Percentiles rank a stretch among this genome's conserved stretches.
Evolutionary conservation across 345 rosid genomes (phyloP).

Genomic region (Heritiera littoralis): DNA sequence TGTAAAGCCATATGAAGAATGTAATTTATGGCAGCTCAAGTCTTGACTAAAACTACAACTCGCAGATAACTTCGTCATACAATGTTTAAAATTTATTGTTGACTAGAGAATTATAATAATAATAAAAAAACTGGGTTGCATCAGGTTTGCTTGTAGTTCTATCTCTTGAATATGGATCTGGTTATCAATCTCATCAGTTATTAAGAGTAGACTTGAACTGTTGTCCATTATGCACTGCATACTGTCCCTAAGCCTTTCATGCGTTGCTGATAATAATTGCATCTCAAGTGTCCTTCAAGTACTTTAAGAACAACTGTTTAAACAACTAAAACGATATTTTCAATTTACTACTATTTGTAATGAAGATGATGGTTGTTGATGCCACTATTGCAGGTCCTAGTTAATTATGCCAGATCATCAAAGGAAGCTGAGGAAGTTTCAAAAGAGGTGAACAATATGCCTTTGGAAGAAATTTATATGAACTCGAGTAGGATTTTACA

Average conservation of each 20-base stretch:
- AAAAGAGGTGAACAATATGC: slow-evolving; percentile 57
- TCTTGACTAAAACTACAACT: background rate
- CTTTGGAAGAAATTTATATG: background rate
- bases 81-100: background rate
- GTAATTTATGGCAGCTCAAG: background rate
- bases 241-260: background rate
- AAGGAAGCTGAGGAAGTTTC: slow-evolving; percentile 93
- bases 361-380: background rate
- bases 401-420: slow-evolving; percentile 90
- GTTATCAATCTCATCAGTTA: slow-evolving; percentile 6
- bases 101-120: background rate
- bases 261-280: background rate
- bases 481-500: background rate
- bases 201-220: background rate
- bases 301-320: background rate
- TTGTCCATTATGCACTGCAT: background rate
- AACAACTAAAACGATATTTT: slow-evolving; percentile 2
- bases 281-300: background rate
- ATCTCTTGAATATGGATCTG: background rate
- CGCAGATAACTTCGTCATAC: background rate
- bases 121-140: background rate
- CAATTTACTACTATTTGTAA: background rate
- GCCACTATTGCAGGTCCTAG: slow-evolving; percentile 65
- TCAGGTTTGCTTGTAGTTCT: background rate
- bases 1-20: background rate